Percentiles rank a stretch among this genome's conserved stretches.
Conservation (phyloP, 1,284 basidiomycete genomes). For the Violaceomyces palustris region DNA sequence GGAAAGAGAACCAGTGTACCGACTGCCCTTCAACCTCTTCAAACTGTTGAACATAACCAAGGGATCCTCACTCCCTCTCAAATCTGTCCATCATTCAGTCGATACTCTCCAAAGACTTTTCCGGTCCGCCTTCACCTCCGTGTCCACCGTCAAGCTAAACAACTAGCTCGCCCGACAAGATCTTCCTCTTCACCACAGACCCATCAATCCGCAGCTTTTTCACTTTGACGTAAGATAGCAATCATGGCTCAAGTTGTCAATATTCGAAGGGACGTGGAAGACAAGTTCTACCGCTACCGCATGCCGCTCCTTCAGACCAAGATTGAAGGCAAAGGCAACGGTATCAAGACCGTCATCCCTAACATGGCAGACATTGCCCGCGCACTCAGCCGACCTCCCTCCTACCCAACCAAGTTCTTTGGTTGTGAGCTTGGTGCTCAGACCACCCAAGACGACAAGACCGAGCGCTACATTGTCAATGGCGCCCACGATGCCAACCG, state of each 20-base stretch:
- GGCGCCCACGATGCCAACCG: conserved; percentile 89
- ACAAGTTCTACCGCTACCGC: conserved; percentile 60
- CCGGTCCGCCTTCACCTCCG: neutral
- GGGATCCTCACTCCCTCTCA: too few species aligned
- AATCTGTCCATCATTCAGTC: too few species aligned
- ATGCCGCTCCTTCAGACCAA: conserved; percentile 95
- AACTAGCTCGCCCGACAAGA: neutral
- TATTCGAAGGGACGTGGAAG: conserved; percentile 96
- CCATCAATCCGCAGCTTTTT: neutral
- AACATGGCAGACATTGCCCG: conserved; percentile 99
- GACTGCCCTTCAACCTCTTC: neutral
- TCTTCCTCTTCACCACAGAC: neutral
- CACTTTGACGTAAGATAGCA: conserved; percentile 7
- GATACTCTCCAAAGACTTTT: conserved; percentile 7
- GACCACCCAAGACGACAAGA: conserved; percentile 91
- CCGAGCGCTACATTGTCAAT: conserved; percentile 97
- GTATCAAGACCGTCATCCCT: conserved; percentile 77
- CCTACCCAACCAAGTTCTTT: conserved; percentile 98
- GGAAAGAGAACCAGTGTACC: neutral
- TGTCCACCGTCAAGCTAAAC: neutral
- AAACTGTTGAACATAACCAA: conserved; percentile 25
- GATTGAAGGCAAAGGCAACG: conserved; percentile 98
- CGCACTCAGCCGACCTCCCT: conserved; percentile 86
- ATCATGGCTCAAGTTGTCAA: conserved; percentile 73
- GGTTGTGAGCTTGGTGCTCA: conserved; percentile 98